These are phyloP conservation scores for Arachnopeziza araneosa DNA, from an alignment of 2,329 filamentous ascomycete species.

Conservation along the genomic window DNA sequence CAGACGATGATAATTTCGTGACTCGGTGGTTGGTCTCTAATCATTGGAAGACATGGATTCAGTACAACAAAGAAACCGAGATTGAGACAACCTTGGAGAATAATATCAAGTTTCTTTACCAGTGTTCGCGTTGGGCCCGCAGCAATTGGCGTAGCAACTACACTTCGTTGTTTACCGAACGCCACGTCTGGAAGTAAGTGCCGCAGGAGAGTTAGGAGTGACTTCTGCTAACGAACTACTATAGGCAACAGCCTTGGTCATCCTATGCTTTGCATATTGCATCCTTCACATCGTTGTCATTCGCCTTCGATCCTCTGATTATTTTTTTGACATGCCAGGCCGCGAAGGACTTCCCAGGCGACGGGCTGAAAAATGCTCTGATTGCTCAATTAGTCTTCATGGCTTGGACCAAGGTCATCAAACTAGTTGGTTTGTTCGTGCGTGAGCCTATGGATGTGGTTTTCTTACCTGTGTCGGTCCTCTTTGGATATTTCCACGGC, in stretches of 20 bases:
- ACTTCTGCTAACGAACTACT: background rate
- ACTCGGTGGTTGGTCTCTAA: conserved; percentile 92
- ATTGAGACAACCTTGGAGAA: conserved; percentile 91
- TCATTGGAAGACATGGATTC: conserved; percentile 90
- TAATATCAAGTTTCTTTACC: conserved; percentile 81
- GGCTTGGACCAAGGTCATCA: conserved; percentile 87
- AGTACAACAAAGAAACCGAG: conserved; percentile 87
- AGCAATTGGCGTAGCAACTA: conserved; percentile 98
- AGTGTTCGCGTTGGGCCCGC: conserved; percentile 90
- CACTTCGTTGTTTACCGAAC: conserved; percentile 79
- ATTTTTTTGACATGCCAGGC: conserved; percentile 65
- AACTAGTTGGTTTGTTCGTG: conserved; percentile 80
- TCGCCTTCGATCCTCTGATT: conserved; percentile 70
- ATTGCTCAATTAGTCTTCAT: conserved; percentile 66
- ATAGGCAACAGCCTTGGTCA: conserved; percentile 85
- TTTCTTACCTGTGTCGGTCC: conserved; percentile 75
- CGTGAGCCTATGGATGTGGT: conserved; percentile 77
- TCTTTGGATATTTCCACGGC: conserved; percentile 91
- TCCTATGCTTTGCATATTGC: conserved; percentile 90
- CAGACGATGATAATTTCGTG: conserved; percentile 97
- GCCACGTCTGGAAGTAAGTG: conserved; percentile 81
- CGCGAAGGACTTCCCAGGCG: conserved; percentile 53
- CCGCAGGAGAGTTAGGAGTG: background rate
- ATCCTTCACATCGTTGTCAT: conserved; percentile 83
- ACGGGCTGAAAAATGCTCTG: conserved; percentile 49